A percentile compares a stretch with the other conserved stretches of the same genome.
phyloP scores from a whole-genome alignment of 441 rosid species.

The Cnidoscolus chayamansa region DNA sequence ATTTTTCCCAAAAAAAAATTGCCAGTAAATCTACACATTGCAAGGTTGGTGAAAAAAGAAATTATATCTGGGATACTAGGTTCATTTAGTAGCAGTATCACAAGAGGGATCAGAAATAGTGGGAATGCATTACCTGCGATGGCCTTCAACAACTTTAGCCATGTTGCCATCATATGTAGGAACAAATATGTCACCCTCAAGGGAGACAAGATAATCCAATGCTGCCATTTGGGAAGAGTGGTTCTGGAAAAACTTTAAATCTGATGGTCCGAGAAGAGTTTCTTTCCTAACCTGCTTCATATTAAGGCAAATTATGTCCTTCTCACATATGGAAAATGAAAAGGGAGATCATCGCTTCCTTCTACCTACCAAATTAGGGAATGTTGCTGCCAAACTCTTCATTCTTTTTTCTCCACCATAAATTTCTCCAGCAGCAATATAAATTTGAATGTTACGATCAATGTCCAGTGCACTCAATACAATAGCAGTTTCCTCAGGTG shows the following conservation, averaged over 20 bases:
- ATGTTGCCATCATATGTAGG: conserved; percentile 86
- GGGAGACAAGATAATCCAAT: conserved; percentile 69
- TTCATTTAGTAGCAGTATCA: background rate
- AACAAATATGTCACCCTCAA: conserved; percentile 76
- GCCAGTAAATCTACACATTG: background rate
- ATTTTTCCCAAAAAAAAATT: background rate
- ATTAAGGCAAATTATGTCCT: background rate
- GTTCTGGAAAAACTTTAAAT: conserved; percentile 63
- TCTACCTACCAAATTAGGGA: conserved; percentile 67
- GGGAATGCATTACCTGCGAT: conserved; percentile 55
- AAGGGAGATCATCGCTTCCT: conserved; percentile 9
- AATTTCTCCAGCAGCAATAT: conserved; percentile 83
- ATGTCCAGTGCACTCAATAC: conserved; percentile 60
- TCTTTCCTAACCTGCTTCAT: conserved; percentile 66
- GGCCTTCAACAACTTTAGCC: conserved; percentile 95
- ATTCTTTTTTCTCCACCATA: conserved; percentile 70
- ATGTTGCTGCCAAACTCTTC: conserved; percentile 49
- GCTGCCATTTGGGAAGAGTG: conserved; percentile 92
- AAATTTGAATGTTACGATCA: conserved; percentile 61
- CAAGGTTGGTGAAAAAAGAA: background rate
- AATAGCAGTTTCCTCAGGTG: conserved; percentile 86
- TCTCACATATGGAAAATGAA: background rate
- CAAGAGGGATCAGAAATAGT: background rate
- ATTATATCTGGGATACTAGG: background rate
- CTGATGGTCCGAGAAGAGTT: conserved; percentile 58